Evolutionary conservation across 2,329 filamentous ascomycete species (phyloP), one percentile per base, ranked within the genome.

Genomic region (Hymenoscyphus fraxineus): DNA sequence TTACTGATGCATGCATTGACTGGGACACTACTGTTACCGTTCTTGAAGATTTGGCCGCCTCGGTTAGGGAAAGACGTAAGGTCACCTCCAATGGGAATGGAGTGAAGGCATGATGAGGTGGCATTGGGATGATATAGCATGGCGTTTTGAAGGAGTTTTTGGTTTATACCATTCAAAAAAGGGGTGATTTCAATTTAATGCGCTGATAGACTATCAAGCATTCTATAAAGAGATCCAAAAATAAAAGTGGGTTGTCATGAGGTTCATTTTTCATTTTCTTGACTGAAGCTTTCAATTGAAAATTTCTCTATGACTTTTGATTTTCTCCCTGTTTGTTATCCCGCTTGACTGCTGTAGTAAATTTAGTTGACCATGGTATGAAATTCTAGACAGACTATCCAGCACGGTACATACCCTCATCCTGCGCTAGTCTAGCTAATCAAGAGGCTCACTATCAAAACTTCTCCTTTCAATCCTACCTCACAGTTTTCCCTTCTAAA

Each of bases 1-100:
- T 97, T 79, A 97, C 93, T 0, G 93, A 97, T 77, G 94, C 93
- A 63, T 99, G 94, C 81, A 97, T 99, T 76, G 83, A 91, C 82
- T 97, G 94, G 94, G 91, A 96, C 15, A 84, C 82, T 61, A 97
- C 93, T 1, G 86, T 95, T 54, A 80, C 85, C 1, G 91, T 95
- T 0, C 83, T 98, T 31, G 90, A 97, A 78, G 85, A 94, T 71
- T 84, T 98, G 38, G 93, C 95, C 6, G 86, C 87, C n/a, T 91
- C 92, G 41, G 89, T 98, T 61, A 86, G 91, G 60, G 85, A 86
- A 68, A 86, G 94, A 72, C 86, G 95, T 72, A 81, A 72, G 64
- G 35, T 66, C 12, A 56, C 51, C 31, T n/a, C 60, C 15, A 61
- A 61, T 54, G 59, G 59, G 10, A 41, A 60, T 51, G 44, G 39